Evolutionary conservation across 495 filamentous ascomycete species (phyloP).

Genomic region (Evansstolkia leycettana): DNA sequence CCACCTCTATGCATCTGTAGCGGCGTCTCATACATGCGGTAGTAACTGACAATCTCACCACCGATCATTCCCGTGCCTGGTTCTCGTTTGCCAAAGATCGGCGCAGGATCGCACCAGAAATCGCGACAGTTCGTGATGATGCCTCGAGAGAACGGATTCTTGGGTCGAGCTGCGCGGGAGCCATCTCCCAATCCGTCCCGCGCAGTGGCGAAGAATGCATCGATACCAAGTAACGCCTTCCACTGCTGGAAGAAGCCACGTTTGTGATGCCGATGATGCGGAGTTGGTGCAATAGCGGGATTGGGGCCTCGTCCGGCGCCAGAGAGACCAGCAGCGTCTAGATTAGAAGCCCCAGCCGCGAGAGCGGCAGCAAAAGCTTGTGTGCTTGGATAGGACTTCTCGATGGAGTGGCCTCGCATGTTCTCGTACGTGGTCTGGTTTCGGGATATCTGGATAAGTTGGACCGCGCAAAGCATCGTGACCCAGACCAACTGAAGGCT

Average conservation of each 20-base stretch:
- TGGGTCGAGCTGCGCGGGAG: conserved; percentile 33
- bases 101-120: conserved; percentile 87
- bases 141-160: conserved; percentile 78
- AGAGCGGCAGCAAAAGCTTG: conserved; percentile 64
- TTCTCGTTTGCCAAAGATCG: conserved; percentile 63
- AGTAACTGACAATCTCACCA: conserved; percentile 74
- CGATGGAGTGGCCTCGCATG: conserved; percentile 57
- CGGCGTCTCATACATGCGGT: conserved; percentile 78
- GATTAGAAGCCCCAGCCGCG: conserved; percentile 54
- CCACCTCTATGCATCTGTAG: conserved; percentile 42
- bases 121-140: conserved; percentile 80
- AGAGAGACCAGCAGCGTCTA: conserved; percentile 59
- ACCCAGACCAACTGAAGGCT: conserved; percentile 83
- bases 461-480: conserved; percentile 86
- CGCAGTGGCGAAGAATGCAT: conserved; percentile 81
- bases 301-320: conserved; percentile 39
- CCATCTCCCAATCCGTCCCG: conserved; percentile 47
- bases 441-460: conserved; percentile 78
- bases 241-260: conserved; percentile 62
- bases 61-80: conserved; percentile 64
- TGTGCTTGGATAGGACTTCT: conserved; percentile 42
- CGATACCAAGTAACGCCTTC: conserved; percentile 75
- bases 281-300: conserved; percentile 18
- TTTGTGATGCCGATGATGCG: conserved; percentile 32
- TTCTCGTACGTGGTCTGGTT: conserved; percentile 94